Conservation (phyloP, 2,329 filamentous ascomycete species). For the Cladosporium halotolerans region DNA sequence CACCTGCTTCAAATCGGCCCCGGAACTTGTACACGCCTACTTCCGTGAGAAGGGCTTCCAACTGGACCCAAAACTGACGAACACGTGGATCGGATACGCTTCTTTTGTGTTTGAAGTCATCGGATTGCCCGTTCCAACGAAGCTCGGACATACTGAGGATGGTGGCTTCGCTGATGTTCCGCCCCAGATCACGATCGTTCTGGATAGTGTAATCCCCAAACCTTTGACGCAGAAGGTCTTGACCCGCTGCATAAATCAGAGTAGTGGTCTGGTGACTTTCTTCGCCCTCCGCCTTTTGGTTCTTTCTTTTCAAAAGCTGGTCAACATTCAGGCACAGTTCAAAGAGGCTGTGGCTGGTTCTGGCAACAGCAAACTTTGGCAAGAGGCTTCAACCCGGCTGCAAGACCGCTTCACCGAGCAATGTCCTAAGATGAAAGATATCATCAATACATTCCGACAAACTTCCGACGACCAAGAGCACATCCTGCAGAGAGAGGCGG, state of each 20-base stretch:
- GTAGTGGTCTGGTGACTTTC: conserved; percentile 72
- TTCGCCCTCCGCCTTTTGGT: conserved; percentile 77
- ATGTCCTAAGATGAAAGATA: conserved; percentile 74
- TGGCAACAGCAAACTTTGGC: conserved; percentile 50
- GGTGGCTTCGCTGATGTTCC: conserved; percentile 55
- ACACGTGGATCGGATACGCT: conserved; percentile 92
- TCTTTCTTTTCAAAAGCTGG: conserved; percentile 72
- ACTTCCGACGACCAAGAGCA: conserved; percentile 56
- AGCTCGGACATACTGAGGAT: conserved; percentile 61
- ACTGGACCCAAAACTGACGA: conserved; percentile 84
- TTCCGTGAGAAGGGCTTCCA: conserved; percentile 76
- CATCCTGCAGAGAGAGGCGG: conserved; percentile 67
- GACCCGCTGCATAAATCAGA: conserved; percentile 69
- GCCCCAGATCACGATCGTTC: conserved; percentile 68
- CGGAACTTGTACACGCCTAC: conserved; percentile 83
- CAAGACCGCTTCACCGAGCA: conserved; percentile 69
- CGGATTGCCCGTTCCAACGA: conserved; percentile 63
- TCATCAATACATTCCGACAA: conserved; percentile 67
- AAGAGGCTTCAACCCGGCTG: conserved; percentile 60
- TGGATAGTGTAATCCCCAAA: conserved; percentile 81
- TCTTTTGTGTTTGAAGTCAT: conserved; percentile 80
- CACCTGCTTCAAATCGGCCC: conserved; percentile 70
- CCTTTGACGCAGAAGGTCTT: conserved; percentile 76
- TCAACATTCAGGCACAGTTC: conserved; percentile 57
- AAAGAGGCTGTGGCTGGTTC: conserved; percentile 32